phyloP scores from a whole-genome alignment of 495 filamentous ascomycete species.

The Penicillium antarcticum region DNA sequence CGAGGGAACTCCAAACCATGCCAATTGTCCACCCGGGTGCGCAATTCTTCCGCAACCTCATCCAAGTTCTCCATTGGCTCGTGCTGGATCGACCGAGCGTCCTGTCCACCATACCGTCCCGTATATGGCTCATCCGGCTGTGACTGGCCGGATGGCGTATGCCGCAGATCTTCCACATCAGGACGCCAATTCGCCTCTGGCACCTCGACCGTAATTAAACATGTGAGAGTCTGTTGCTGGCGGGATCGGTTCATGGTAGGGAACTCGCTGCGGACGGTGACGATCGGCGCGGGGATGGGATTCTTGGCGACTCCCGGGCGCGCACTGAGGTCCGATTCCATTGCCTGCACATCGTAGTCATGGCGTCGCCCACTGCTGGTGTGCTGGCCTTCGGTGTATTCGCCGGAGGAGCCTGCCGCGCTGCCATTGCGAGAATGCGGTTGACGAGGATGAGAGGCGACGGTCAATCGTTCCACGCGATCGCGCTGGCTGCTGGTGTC shows the following conservation, averaged over 20 bases:
- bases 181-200: slow-evolving; percentile 89
- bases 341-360: slow-evolving; percentile 94
- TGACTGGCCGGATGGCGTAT: slow-evolving; percentile 53
- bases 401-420: slow-evolving; percentile 67
- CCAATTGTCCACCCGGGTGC: slow-evolving; percentile 92
- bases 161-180: slow-evolving; percentile 77
- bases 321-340: slow-evolving; percentile 83
- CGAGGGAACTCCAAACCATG: slow-evolving; percentile 94
- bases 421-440: slow-evolving; percentile 69
- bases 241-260: slow-evolving; percentile 89
- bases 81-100: slow-evolving; percentile 28
- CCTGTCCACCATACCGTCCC: slow-evolving; percentile 29
- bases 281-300: slow-evolving; percentile 84
- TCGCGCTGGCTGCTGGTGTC: slow-evolving; percentile 50
- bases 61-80: slow-evolving; percentile 67
- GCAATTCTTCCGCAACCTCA: slow-evolving; percentile 82
- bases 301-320: slow-evolving; percentile 69
- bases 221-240: slow-evolving; percentile 92
- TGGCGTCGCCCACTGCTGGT: slow-evolving; percentile 60
- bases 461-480: slow-evolving; percentile 58
- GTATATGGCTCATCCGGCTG: slow-evolving; percentile 46
- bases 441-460: slow-evolving; percentile 41
- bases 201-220: slow-evolving; percentile 91
- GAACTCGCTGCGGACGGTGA: slow-evolving; percentile 94
- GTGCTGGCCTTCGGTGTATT: slow-evolving; percentile 65